Conservation (phyloP, 805 yeast species). For the Candida incommunis region DNA sequence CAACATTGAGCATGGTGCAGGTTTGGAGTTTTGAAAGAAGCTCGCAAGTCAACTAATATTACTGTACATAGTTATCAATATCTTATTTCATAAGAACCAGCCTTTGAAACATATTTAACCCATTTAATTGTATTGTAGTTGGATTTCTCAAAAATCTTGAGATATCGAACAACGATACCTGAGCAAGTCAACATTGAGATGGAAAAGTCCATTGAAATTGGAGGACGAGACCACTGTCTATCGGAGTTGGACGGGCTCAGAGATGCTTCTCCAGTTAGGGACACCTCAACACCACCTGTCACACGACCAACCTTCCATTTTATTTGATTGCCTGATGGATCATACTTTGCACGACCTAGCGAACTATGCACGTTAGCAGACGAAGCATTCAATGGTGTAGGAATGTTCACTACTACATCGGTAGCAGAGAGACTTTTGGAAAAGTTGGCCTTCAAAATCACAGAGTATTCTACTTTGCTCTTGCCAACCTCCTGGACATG, state of each 20-base stretch:
- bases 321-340: slow-evolving; percentile 48
- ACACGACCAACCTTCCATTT: slow-evolving; percentile 61
- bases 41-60: slow-evolving; percentile 8
- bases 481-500: slow-evolving; percentile 33
- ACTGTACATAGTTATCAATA: slow-evolving; percentile 24
- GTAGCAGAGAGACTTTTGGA: slow-evolving; percentile 41
- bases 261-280: slow-evolving; percentile 42
- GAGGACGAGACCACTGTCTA: slow-evolving; percentile 53
- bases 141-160: slow-evolving; percentile 46
- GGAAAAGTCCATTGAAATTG: slow-evolving; percentile 54
- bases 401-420: slow-evolving; percentile 48
- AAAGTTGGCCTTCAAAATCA: slow-evolving; percentile 50
- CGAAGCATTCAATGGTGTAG: slow-evolving; percentile 52
- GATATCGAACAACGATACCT: slow-evolving; percentile 58
- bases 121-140: slow-evolving; percentile 68
- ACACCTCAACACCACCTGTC: slow-evolving; percentile 50
- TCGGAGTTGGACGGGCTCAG: slow-evolving; percentile 17
- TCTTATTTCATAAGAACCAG: slow-evolving; percentile 74
- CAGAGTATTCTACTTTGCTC: slow-evolving; percentile 35
- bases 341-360: slow-evolving; percentile 55
- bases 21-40: too few relatives aligned
- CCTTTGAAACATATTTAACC: slow-evolving; percentile 65
- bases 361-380: slow-evolving; percentile 30
- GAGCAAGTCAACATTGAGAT: slow-evolving; percentile 65
- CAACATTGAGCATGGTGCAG: neutral